These are phyloP conservation scores for Ogataea sp. DNA, from an alignment of 805 yeast genomes.

Conservation along the genomic window DNA sequence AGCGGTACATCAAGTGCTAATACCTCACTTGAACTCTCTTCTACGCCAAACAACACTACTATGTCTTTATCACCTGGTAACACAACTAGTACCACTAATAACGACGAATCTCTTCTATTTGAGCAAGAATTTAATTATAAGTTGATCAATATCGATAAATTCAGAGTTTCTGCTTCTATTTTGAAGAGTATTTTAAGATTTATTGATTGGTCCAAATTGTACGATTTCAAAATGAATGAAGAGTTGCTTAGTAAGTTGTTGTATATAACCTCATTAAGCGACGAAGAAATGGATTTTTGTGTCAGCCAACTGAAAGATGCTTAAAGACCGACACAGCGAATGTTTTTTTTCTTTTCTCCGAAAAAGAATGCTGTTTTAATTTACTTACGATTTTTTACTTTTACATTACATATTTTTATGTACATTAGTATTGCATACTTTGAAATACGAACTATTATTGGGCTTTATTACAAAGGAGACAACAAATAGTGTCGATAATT, in stretches of 20 bases:
- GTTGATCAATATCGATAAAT: conserved; percentile 70
- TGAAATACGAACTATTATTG: too few species aligned
- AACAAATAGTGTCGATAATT: too few species aligned
- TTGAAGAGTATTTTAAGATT: conserved; percentile 71
- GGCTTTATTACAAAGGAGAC: too few species aligned
- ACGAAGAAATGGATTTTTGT: conserved; percentile 57
- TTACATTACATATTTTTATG: too few species aligned
- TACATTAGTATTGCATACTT: too few species aligned
- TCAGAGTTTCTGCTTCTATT: conserved; percentile 65
- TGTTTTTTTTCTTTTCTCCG: too few species aligned
- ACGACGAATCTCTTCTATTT: too few species aligned
- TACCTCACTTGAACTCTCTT: neutral
- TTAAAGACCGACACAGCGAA: too few species aligned
- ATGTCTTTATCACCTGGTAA: too few species aligned
- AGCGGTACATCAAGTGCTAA: neutral
- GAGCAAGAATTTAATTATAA: conserved; percentile 20
- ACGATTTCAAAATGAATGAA: conserved; percentile 44
- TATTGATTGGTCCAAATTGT: conserved; percentile 78
- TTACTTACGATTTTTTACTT: too few species aligned
- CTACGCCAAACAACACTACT: neutral
- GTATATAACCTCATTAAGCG: conserved; percentile 66
- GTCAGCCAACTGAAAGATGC: conserved; percentile 9
- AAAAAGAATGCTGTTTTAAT: too few species aligned
- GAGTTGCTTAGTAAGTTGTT: conserved; percentile 78
- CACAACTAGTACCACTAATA: too few species aligned